Conservation (phyloP, 306 rosid genomes). For the Dalbergia cochinchinensis region DNA sequence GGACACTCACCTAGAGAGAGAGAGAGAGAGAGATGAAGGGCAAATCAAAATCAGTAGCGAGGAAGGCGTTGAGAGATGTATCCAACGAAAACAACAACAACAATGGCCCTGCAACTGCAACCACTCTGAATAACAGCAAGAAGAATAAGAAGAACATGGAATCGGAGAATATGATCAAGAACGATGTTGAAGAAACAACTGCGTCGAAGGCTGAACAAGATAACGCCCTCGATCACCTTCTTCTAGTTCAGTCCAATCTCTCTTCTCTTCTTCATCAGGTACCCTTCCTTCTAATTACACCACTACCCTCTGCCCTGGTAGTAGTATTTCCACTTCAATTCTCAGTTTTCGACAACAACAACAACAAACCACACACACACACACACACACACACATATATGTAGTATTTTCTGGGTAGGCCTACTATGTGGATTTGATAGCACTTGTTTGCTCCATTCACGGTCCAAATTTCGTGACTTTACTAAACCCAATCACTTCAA, state of each 20-base stretch:
- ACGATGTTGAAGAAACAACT: neutral
- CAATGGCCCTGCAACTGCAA: slow-evolving; percentile 17
- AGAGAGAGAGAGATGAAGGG: slow-evolving; percentile 39
- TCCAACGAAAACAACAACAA: slow-evolving; percentile 47
- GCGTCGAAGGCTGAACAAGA: slow-evolving; percentile 17
- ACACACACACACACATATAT: no score
- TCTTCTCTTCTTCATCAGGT: slow-evolving; percentile 73
- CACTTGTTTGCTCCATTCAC: no score
- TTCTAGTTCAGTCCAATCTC: slow-evolving; percentile 71
- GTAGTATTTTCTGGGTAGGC: no score
- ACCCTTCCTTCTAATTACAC: neutral
- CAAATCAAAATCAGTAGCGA: slow-evolving; percentile 44
- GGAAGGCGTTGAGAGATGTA: slow-evolving; percentile 55
- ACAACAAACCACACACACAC: no score
- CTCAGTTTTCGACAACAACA: no score
- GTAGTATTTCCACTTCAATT: no score
- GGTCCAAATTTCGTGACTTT: no score
- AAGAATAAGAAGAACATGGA: slow-evolving; percentile 33
- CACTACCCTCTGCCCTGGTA: no score
- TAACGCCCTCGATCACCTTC: slow-evolving; percentile 53
- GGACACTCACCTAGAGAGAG: neutral
- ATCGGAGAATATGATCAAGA: slow-evolving; percentile 1
- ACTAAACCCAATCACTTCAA: no score
- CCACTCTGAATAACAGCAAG: neutral
- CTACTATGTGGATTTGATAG: no score